Conservation (phyloP, 108 stramenopile species). For the Cyclotella choctawhatcheeana region DNA sequence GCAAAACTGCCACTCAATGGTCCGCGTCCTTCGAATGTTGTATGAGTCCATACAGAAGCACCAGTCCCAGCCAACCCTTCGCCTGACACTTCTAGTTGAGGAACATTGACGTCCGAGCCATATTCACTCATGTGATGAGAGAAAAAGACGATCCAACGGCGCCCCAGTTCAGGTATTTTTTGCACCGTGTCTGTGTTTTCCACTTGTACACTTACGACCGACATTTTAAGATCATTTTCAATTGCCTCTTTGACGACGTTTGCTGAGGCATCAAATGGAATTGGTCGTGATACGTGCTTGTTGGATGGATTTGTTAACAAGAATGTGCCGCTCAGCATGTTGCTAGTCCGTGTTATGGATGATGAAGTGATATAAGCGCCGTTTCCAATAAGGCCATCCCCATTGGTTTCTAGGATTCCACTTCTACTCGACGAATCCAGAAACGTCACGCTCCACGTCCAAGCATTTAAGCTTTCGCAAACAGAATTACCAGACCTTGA, state of each 20-base stretch:
- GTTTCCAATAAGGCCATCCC: constrained; percentile 32
- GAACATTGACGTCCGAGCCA: constrained; percentile 40
- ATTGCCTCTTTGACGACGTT: constrained; percentile 46
- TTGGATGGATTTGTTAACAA: constrained; percentile 53
- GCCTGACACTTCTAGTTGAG: constrained; percentile 34
- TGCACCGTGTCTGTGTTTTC: constrained; percentile 39
- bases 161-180: constrained; percentile 51
- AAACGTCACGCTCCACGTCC: constrained; percentile 73
- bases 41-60: constrained; percentile 45
- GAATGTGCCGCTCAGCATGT: constrained; percentile 59
- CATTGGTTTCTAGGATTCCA: constrained; percentile 46
- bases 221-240: constrained; percentile 53
- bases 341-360: constrained; percentile 29
- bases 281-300: constrained; percentile 19
- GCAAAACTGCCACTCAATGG: constrained; percentile 56
- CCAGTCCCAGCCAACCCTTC: constrained; percentile 31
- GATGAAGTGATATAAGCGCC: constrained; percentile 46
- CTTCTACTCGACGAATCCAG: constrained; percentile 42
- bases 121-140: constrained; percentile 36
- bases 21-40: constrained; percentile 45
- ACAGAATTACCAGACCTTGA: constrained; percentile 41
- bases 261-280: constrained; percentile 38
- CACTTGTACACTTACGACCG: constrained; percentile 38
- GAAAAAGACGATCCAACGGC: constrained; percentile 62
- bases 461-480: constrained; percentile 71